Conservation (phyloP, 139 green algal genomes). For the Chlorella sp. region DNA sequence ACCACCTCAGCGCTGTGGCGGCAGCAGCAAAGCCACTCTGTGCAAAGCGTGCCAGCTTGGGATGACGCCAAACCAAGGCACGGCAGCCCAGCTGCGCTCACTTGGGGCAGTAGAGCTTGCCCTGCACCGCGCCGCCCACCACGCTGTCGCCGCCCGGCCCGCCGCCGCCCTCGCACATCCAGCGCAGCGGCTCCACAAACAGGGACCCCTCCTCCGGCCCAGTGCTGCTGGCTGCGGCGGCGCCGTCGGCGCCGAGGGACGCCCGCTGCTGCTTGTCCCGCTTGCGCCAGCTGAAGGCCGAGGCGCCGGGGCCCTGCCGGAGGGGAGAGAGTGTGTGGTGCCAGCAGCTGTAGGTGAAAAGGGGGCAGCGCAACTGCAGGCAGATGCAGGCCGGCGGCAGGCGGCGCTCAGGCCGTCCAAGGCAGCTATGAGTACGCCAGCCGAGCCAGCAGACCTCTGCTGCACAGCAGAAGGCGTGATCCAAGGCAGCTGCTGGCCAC, state of each 20-base stretch:
- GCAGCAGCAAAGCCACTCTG: too few species aligned
- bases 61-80: too few species aligned
- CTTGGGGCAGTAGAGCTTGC: slow-evolving; percentile 89
- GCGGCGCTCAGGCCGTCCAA: neutral
- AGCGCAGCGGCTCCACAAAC: slow-evolving; percentile 83
- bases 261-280: slow-evolving; percentile 30
- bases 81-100: too few species aligned
- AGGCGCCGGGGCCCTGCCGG: slow-evolving; percentile 41
- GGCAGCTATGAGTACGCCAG: neutral
- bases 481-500: neutral
- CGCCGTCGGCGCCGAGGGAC: slow-evolving; percentile 1
- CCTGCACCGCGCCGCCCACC: slow-evolving; percentile 58
- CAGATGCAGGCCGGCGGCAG: neutral
- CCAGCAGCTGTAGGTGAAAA: too few species aligned
- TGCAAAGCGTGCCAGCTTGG: too few species aligned
- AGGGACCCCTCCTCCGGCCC: slow-evolving; percentile 52
- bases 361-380: neutral
- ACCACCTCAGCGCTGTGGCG: neutral
- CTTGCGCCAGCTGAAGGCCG: slow-evolving; percentile 47
- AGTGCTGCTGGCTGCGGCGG: neutral
- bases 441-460: neutral
- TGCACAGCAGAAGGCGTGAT: neutral
- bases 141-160: slow-evolving; percentile 16
- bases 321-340: too few species aligned
- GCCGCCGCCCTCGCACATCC: slow-evolving; percentile 68